Conservation (phyloP, 257 asterid species). For the Voacanga thouarsii region DNA sequence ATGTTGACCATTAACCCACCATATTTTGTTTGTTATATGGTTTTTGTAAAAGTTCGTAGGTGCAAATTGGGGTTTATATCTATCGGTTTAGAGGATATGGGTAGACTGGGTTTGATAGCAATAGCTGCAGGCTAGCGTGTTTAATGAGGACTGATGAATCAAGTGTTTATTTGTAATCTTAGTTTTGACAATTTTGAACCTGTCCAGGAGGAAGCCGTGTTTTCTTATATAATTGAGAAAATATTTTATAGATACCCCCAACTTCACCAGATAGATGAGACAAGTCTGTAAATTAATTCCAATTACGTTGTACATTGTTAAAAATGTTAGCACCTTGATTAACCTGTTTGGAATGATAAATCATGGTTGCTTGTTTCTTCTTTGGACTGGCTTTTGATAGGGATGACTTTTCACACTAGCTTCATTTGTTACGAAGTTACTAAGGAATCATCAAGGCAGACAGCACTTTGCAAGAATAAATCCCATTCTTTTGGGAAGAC, state of each 20-base stretch:
- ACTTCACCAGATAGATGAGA: background rate
- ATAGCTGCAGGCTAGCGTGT: background rate
- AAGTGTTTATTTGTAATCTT: background rate
- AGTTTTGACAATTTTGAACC: background rate
- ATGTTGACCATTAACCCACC: background rate
- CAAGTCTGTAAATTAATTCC: background rate
- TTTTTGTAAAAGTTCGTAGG: background rate
- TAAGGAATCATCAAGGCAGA: background rate
- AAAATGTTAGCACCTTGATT: background rate
- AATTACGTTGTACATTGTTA: background rate
- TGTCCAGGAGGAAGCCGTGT: background rate
- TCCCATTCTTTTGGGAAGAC: background rate
- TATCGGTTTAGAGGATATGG: background rate
- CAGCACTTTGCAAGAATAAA: background rate
- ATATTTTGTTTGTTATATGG: background rate
- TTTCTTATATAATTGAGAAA: background rate
- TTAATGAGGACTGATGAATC: background rate
- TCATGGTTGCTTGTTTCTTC: background rate
- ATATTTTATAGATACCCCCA: background rate
- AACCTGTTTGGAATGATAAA: background rate
- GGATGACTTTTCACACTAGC: slow-evolving; percentile 4
- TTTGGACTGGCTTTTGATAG: background rate
- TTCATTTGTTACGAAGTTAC: background rate
- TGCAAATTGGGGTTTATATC: background rate
- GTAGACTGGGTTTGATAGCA: background rate